Percentiles rank a stretch among this genome's conserved stretches.
Conservation (phyloP, 192 early-diverging fungal species). For the Phlyctochytrium arcticum region DNA sequence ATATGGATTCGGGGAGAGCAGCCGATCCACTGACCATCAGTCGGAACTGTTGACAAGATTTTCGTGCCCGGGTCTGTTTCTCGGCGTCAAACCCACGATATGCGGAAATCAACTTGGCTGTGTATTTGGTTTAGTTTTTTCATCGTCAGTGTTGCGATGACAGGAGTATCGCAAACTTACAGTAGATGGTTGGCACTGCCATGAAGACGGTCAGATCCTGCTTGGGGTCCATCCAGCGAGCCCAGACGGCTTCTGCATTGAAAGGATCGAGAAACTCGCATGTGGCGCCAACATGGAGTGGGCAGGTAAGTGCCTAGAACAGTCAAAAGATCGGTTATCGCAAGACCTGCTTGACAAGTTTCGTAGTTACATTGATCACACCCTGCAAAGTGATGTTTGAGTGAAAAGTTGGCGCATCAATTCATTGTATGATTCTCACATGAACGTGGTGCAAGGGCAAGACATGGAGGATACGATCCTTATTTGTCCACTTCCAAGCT, state of each 20-base stretch:
- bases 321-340: neutral
- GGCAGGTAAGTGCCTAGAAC: conserved; percentile 58
- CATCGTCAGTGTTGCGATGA: too few relatives aligned
- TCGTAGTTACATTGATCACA: neutral
- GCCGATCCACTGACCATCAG: conserved; percentile 78
- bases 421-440: conserved; percentile 19
- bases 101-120: conserved; percentile 58
- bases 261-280: conserved; percentile 73
- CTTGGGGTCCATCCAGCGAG: conserved; percentile 49
- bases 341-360: too few relatives aligned
- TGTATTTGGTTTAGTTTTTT: neutral
- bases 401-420: neutral
- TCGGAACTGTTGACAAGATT: conserved; percentile 60
- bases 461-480: conserved; percentile 72
- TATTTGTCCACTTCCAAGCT: conserved; percentile 66
- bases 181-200: conserved; percentile 88
- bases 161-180: conserved; percentile 25
- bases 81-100: conserved; percentile 44
- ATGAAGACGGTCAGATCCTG: conserved; percentile 71
- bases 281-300: conserved; percentile 67
- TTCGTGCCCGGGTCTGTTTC: conserved; percentile 36
- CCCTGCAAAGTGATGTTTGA: neutral
- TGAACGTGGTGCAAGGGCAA: conserved; percentile 87
- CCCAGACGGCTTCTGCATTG: conserved; percentile 62
- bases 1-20: conserved; percentile 68